Evolutionary conservation across 805 yeast species (phyloP), one percentile per base, ranked within the genome.

Genomic region (Lipomyces anomalus): DNA sequence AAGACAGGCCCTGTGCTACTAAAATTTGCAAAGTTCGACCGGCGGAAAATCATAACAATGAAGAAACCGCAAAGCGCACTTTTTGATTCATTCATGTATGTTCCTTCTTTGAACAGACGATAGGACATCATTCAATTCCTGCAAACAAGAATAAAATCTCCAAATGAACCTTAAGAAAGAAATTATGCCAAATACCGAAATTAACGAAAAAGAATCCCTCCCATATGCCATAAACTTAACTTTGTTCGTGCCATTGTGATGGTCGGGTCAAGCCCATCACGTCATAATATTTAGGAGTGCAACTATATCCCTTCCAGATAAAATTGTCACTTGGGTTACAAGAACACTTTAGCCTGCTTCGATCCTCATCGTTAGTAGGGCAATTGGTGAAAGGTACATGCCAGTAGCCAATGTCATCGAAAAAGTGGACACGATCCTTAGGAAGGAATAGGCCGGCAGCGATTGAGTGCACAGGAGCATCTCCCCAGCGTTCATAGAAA

Each of bases 401-500:
- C 64, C 52, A 74, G 66, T 77, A 77, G 24, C 82, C 82, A 46
- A 77, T 74, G 55, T 78, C 78, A 32, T 71, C 78, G 58, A 80
- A 81, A 63, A 73, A 72, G 52, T 79, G 83, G 23, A 81, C 63
- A 52, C 76, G 67, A 22, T 70, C 70, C 47, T 67, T 71, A 22
- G 76, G 69, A 46, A 78, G 57, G 60, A 81, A 69, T 48, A 76
- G 67, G 0, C 80, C 68, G 2, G 74, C 82, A 3, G 81, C 87
- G 48, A 81, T 67, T 2, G 84, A 73, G 62, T 81, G 87, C 37
- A 81, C 73, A 2, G 86, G 86, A 0, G 87, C 87, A 63, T 81
- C 87, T 22, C 87, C 87, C 87, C 87, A 81, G 62, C 87, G 69
- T 62, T 81, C 85, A 63, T 81, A 81, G 64, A 79, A 81, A 64